Evolutionary conservation across 2,329 filamentous ascomycete species (phyloP).

Genomic region (Piedraia hortae): DNA sequence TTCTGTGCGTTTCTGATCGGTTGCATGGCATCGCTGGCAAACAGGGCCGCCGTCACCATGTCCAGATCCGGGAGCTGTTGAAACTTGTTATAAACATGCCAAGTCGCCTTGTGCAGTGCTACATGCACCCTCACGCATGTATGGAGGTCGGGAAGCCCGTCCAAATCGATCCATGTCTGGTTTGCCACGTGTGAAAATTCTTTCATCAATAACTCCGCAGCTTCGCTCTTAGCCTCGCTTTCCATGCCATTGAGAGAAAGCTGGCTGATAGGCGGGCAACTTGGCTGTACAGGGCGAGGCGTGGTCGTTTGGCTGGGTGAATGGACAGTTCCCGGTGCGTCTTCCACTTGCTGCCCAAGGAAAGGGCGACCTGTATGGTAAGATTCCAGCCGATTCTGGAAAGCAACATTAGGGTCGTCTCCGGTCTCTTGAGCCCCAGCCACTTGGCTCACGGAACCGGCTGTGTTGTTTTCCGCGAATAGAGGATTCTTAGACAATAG

Average conservation of each 20-base stretch:
- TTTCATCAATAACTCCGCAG: too few species aligned
- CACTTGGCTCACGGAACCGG: too few species aligned
- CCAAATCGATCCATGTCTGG: conserved; percentile 34
- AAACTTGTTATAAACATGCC: conserved; percentile 30
- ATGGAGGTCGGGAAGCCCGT: conserved; percentile 31
- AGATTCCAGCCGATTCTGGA: background rate
- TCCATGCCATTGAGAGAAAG: too few species aligned
- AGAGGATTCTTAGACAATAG: conserved; percentile 3
- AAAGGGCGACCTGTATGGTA: background rate
- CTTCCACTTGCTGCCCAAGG: conserved; percentile 3
- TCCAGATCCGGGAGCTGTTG: conserved; percentile 28
- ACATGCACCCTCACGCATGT: conserved; percentile 33
- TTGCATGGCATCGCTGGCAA: conserved; percentile 15
- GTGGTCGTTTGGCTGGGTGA: conserved; percentile 30
- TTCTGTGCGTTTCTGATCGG: conserved; percentile 18
- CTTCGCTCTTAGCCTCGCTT: too few species aligned
- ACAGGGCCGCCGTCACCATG: conserved; percentile 23
- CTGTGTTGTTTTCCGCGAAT: conserved; percentile 1
- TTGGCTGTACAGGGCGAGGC: conserved; percentile 31
- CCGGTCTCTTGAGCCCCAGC: too few species aligned
- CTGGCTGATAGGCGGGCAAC: conserved; percentile 34
- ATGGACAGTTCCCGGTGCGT: conserved; percentile 15
- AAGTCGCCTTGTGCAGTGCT: conserved; percentile 34
- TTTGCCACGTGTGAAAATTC: conserved; percentile 25
- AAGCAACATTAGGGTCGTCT: background rate